A percentile compares a stretch with the other conserved stretches of the same genome.
Evolutionary conservation across 2,329 filamentous ascomycete species (phyloP).

Genomic region (Aurifilum marmelostoma): DNA sequence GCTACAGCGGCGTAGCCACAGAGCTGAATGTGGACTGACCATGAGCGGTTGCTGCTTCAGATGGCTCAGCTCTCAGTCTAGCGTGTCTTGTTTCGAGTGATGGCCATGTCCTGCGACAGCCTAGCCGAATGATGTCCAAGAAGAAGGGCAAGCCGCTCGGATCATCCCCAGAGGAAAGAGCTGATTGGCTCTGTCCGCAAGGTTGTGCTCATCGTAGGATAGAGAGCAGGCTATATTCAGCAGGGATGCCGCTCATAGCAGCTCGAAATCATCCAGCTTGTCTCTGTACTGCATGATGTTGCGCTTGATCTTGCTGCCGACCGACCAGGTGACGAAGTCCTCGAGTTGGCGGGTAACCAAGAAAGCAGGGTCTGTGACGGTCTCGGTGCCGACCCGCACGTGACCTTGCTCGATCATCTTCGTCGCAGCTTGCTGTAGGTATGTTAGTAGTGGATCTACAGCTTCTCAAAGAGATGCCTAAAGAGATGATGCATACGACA

Average conservation of each 20-base stretch:
- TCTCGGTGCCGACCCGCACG: conserved; percentile 87
- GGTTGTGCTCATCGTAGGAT: not conserved
- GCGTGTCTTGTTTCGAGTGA: not conserved
- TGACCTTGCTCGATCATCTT: conserved; percentile 95
- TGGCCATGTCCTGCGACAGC: not conserved
- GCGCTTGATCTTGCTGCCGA: conserved; percentile 95
- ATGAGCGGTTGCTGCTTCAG: not conserved
- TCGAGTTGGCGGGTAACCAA: conserved; percentile 88
- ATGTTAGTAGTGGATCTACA: not conserved
- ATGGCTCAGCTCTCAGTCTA: not conserved
- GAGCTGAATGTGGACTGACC: not conserved
- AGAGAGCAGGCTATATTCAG: not conserved
- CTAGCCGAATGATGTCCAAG: not conserved
- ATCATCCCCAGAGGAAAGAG: not conserved
- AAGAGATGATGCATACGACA: conserved; percentile 47
- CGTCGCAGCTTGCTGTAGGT: conserved; percentile 65
- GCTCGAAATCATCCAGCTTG: conserved; percentile 93
- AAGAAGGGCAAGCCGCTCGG: not conserved
- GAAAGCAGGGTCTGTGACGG: conserved; percentile 87
- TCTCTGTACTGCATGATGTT: conserved; percentile 95
- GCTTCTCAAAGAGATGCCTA: not conserved
- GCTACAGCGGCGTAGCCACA: not conserved
- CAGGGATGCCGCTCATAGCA: conserved; percentile 60
- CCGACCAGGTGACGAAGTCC: conserved; percentile 95
- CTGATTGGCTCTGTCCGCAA: not conserved